These are phyloP conservation scores for Sporisorium scitamineum DNA, from an alignment of 1,284 basidiomycete genomes.

Conservation along the genomic window DNA sequence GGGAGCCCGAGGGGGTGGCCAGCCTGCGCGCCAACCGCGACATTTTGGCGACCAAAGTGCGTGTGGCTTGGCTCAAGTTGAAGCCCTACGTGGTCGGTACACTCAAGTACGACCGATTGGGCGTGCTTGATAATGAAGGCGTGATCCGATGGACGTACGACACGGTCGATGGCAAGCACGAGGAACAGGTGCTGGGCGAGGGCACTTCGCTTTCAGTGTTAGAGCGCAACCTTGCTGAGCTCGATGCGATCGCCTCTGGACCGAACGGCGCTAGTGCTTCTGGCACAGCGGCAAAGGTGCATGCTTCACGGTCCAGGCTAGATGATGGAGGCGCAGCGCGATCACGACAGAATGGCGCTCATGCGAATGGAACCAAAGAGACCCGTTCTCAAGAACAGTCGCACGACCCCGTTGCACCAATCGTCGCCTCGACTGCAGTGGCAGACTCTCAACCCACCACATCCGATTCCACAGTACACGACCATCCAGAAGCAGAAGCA, in stretches of 20 bases:
- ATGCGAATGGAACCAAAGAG: constrained; percentile 1
- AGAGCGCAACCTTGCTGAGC: constrained; percentile 47
- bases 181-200: constrained; percentile 56
- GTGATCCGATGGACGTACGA: constrained; percentile 56
- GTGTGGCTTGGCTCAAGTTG: constrained; percentile 60
- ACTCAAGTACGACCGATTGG: constrained; percentile 55
- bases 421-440: background rate
- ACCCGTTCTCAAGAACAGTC: background rate
- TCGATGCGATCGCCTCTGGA: constrained; percentile 34
- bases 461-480: background rate
- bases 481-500: constrained; percentile 6
- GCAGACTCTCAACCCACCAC: constrained; percentile 7
- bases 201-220: constrained; percentile 54
- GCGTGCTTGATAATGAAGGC: constrained; percentile 47
- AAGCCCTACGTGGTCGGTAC: constrained; percentile 59
- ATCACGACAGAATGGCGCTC: constrained; percentile 2
- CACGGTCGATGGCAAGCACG: constrained; percentile 46
- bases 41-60: constrained; percentile 60
- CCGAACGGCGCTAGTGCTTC: constrained; percentile 1
- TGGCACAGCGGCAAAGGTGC: constrained; percentile 6
- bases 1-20: constrained; percentile 43
- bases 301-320: constrained; percentile 11
- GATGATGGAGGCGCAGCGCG: background rate
- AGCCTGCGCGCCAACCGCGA: constrained; percentile 57
- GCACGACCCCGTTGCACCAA: background rate